phyloP scores from a whole-genome alignment of 208 protist species.

The Trypanosoma vivax region DNA sequence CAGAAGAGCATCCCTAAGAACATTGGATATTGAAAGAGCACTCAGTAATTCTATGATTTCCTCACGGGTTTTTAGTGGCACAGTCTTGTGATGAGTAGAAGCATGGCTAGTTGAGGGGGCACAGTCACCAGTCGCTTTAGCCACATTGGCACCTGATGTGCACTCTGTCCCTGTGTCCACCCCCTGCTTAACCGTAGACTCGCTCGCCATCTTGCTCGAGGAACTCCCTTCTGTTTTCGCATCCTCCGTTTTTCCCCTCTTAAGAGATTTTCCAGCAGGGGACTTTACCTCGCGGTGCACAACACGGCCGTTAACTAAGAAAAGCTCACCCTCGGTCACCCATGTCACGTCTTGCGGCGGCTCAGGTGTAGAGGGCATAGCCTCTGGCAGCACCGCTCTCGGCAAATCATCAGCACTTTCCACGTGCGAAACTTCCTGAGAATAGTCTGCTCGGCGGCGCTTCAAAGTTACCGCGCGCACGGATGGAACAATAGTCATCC shows the following conservation, averaged over 20 bases:
- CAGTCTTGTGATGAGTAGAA: conserved; percentile 15
- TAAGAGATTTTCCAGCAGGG: not conserved
- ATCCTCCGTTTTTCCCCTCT: conserved; percentile 1
- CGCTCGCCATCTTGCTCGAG: not conserved
- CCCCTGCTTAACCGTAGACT: not conserved
- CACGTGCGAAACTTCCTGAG: not conserved
- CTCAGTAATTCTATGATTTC: conserved; percentile 27
- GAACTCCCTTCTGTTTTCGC: not conserved
- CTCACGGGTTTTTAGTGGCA: conserved; percentile 23
- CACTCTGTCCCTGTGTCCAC: not conserved
- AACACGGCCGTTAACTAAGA: conserved; percentile 23
- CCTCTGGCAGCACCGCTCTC: not conserved
- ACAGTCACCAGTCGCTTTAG: not conserved
- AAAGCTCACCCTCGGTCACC: conserved; percentile 34
- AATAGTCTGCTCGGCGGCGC: not conserved
- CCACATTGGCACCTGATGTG: conserved; percentile 2
- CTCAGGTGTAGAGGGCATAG: not conserved
- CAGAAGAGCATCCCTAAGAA: conserved; percentile 27
- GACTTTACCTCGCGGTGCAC: conserved; percentile 17
- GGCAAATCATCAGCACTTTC: conserved; percentile 1
- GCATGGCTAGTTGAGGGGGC: conserved; percentile 1
- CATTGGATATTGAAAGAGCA: conserved; percentile 21
- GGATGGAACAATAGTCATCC: conserved; percentile 9
- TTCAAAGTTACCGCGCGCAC: conserved; percentile 13
- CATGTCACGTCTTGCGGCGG: conserved; percentile 11